Percentiles rank a stretch among this genome's conserved stretches.
phyloP scores from a whole-genome alignment of 768 basidiomycete species.

The Strobilomyces echinocephalus region DNA sequence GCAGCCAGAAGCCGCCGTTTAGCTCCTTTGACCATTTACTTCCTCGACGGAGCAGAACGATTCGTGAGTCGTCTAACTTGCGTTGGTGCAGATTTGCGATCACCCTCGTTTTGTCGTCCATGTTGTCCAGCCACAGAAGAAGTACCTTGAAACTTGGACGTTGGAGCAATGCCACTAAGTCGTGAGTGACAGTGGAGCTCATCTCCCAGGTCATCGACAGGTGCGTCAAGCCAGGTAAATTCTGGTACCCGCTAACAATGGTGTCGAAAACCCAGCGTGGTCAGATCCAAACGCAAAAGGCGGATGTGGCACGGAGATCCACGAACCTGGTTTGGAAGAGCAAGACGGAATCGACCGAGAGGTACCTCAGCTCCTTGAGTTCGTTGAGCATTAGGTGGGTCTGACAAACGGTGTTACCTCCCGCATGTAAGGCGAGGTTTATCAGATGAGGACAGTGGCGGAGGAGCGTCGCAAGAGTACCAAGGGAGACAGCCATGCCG shows the following conservation, averaged over 20 bases:
- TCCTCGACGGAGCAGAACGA: background rate
- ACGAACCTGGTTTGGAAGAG: no score
- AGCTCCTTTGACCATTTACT: no score
- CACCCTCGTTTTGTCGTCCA: background rate
- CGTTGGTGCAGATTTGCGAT: background rate
- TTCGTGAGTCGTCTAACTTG: background rate
- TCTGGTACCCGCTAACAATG: background rate
- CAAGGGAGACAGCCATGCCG: no score
- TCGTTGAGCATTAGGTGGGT: no score
- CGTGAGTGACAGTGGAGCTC: background rate
- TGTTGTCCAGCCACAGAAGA: background rate
- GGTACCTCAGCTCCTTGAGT: no score
- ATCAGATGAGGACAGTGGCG: no score
- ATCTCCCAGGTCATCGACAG: background rate
- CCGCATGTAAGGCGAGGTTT: no score
- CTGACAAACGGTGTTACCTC: no score
- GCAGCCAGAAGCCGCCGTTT: no score
- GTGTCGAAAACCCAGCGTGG: background rate
- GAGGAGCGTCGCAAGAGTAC: no score
- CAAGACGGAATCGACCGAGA: no score
- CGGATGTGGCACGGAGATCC: no score
- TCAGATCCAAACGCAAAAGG: background rate
- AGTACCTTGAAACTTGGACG: background rate
- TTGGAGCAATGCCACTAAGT: background rate
- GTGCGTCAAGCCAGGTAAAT: background rate